Percentiles rank a stretch among this genome's conserved stretches.
phyloP scores from a whole-genome alignment of 1,284 basidiomycete species.

The Entoloma clypeatum region DNA sequence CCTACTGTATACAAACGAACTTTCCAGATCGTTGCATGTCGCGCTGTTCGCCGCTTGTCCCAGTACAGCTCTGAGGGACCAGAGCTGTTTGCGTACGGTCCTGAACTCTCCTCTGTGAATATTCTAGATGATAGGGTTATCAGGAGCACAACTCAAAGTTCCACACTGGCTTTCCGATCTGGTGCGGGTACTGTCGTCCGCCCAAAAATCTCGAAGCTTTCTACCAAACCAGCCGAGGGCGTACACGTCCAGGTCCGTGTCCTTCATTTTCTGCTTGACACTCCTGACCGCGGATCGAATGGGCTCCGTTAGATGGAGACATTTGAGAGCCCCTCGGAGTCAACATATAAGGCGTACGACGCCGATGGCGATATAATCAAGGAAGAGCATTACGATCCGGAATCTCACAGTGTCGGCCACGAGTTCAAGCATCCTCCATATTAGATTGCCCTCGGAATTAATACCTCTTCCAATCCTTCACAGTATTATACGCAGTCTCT shows the following conservation, averaged over 20 bases:
- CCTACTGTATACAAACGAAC: conserved; percentile 5
- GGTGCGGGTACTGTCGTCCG: conserved; percentile 25
- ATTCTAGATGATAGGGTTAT: conserved; percentile 10
- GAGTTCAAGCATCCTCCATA: conserved; percentile 64
- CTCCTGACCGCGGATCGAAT: conserved; percentile 1
- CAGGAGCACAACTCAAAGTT: conserved; percentile 37
- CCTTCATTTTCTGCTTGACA: conserved; percentile 1
- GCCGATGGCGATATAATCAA: conserved; percentile 44
- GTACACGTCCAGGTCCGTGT: conserved; percentile 43
- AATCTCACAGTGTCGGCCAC: conserved; percentile 51
- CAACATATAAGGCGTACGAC: conserved; percentile 45
- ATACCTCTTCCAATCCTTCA: conserved; percentile 7
- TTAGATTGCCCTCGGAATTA: conserved; percentile 23
- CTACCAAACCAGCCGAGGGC: conserved; percentile 30
- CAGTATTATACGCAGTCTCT: too few species aligned
- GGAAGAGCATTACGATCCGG: conserved; percentile 45
- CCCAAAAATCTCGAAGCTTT: conserved; percentile 33
- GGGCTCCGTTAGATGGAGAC: conserved; percentile 47
- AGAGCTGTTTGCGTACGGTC: conserved; percentile 52
- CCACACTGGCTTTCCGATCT: conserved; percentile 42
- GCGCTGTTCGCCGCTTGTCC: conserved; percentile 62
- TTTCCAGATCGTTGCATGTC: conserved; percentile 63
- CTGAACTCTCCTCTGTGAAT: conserved; percentile 6
- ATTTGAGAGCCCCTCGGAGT: conserved; percentile 45
- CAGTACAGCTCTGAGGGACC: conserved; percentile 51